These are phyloP conservation scores for Daedalea quercina DNA, from an alignment of 768 basidiomycete species.

Conservation along the genomic window DNA sequence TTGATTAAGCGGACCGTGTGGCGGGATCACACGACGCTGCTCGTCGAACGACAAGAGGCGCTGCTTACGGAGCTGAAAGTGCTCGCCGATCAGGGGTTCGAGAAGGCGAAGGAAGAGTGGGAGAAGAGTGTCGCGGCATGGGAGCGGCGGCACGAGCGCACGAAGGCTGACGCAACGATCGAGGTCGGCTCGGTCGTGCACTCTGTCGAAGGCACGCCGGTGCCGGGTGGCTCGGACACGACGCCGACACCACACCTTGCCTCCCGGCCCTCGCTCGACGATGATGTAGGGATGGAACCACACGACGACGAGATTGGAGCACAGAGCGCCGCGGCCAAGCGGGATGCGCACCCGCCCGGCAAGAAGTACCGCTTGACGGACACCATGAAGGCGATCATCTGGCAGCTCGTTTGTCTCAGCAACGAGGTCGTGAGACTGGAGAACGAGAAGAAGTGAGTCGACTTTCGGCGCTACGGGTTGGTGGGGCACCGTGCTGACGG, in stretches of 20 bases:
- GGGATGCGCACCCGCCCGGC: constrained; percentile 53
- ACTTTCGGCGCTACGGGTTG: not conserved
- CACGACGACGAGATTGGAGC: constrained; percentile 23
- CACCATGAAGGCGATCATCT: constrained; percentile 70
- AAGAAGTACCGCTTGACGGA: constrained; percentile 80
- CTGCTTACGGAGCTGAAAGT: constrained; percentile 55
- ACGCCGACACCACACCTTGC: constrained; percentile 14
- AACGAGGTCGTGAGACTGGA: constrained; percentile 73
- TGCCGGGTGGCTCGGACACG: constrained; percentile 13
- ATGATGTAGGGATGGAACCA: constrained; percentile 13
- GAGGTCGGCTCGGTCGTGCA: constrained; percentile 22
- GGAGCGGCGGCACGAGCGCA: constrained; percentile 44
- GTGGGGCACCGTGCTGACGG: not conserved
- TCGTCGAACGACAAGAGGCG: constrained; percentile 62
- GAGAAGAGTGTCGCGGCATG: constrained; percentile 63
- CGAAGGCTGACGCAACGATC: constrained; percentile 27
- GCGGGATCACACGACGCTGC: constrained; percentile 57
- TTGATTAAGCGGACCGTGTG: constrained; percentile 89
- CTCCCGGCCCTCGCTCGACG: constrained; percentile 13
- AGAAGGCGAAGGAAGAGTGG: constrained; percentile 70
- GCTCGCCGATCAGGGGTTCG: constrained; percentile 59
- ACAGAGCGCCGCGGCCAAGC: constrained; percentile 24
- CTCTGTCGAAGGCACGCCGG: constrained; percentile 29
- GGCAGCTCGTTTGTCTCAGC: constrained; percentile 75
- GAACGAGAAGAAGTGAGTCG: constrained; percentile 56